Evolutionary conservation across 2,329 filamentous ascomycete species (phyloP).

Genomic region (Geosmithia morbida): DNA sequence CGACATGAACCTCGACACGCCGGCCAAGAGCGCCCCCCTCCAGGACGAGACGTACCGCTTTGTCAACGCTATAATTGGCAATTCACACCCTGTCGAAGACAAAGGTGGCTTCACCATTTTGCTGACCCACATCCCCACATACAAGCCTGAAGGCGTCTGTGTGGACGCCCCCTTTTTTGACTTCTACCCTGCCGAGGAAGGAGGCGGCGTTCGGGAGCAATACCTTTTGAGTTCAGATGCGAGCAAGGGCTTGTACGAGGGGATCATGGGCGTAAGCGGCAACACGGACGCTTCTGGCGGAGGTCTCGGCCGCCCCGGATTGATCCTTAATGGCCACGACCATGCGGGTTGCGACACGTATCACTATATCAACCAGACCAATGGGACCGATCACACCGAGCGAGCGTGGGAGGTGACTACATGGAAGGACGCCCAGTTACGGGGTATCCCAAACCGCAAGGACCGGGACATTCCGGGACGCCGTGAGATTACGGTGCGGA

Average conservation of each 20-base stretch:
- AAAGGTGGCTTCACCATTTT: constrained; percentile 63
- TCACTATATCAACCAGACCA: constrained; percentile 61
- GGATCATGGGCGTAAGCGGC: constrained; percentile 65
- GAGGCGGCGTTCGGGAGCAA: constrained; percentile 73
- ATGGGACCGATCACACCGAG: constrained; percentile 21
- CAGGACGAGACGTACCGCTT: constrained; percentile 69
- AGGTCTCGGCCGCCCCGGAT: constrained; percentile 55
- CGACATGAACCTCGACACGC: constrained; percentile 84
- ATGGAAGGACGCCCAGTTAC: constrained; percentile 29
- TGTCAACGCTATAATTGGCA: constrained; percentile 52
- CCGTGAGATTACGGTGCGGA: constrained; percentile 82
- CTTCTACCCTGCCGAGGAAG: constrained; percentile 53
- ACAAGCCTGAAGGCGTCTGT: constrained; percentile 72
- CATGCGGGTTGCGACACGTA: constrained; percentile 87
- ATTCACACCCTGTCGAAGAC: constrained; percentile 44
- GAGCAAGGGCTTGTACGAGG: constrained; percentile 64
- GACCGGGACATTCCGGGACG: constrained; percentile 42
- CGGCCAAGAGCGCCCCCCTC: constrained; percentile 50
- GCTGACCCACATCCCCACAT: constrained; percentile 81
- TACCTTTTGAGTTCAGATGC: constrained; percentile 70
- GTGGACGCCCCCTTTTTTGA: constrained; percentile 73
- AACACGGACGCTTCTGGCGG: constrained; percentile 39
- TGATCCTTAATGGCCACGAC: constrained; percentile 88
- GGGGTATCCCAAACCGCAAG: constrained; percentile 21
- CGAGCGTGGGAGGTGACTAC: constrained; percentile 33